Evolutionary conservation across 129 eudicot genomes (phyloP).

Genomic region (Chrysanthemum makinoi): DNA sequence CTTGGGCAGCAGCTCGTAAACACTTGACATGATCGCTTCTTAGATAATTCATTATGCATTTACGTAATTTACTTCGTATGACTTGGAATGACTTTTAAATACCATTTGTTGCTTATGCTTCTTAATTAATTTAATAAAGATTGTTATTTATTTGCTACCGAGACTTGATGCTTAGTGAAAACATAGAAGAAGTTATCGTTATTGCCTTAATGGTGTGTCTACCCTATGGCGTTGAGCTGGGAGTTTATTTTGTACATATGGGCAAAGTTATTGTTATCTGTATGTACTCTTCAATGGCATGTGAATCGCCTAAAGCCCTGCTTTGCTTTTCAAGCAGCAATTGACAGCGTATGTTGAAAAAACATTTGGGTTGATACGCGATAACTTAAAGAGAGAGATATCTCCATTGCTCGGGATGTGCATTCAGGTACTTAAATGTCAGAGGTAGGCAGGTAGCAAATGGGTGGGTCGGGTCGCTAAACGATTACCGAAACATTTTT

Average conservation of each 20-base stretch:
- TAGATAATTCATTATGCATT: neutral
- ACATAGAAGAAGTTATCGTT: no score
- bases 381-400: conserved; percentile 76
- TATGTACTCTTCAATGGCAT: no score
- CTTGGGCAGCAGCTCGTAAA: conserved; percentile 63
- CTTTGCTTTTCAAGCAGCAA: conserved; percentile 89
- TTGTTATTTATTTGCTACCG: neutral
- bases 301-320: conserved; percentile 35
- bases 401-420: conserved; percentile 91
- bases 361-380: conserved; percentile 83
- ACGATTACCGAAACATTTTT: no score
- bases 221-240: no score
- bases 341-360: conserved; percentile 88
- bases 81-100: neutral
- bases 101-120: neutral
- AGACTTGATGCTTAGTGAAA: neutral
- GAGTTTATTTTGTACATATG: no score
- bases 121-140: neutral
- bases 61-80: neutral
- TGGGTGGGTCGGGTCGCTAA: no score
- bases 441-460: no score
- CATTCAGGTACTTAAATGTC: conserved; percentile 61
- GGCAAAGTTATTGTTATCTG: no score
- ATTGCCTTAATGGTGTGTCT: no score
- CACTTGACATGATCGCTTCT: conserved; percentile 62